Evolutionary conservation across 352 stramenopile genomes (phyloP), one percentile per base, ranked within the genome.

Genomic region (Aphanomyces invadans): DNA sequence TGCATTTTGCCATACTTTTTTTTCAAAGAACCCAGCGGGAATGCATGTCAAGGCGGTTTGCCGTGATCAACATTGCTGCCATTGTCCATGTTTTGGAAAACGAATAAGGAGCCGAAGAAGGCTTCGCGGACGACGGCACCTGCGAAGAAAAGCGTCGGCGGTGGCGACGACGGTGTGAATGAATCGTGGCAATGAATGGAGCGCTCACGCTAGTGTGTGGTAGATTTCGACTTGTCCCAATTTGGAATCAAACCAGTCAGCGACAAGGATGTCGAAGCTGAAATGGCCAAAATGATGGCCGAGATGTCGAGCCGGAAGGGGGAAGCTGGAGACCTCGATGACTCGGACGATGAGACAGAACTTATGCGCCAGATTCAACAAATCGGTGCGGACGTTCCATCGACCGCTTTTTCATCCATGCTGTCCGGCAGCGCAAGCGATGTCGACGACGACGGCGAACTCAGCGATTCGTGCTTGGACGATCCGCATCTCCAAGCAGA

Each of bases 241-340:
- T 89, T 92, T 60, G 81, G 84, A 4, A 90, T 92, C 70, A 81
- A 77, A 33, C 73, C 79, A 32, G 73, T 90, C 53, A 81, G 65
- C 23, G 81, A 90, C 62, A 78, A 76, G 45, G 80, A 92, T 49
- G 79, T 92, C 21, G 72, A 90, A 68, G 72, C 65, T 39, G 84
- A 92, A 46, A 78, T 90, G 26, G 70, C 76, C 54, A 68, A 73
- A 70, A 74, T 92, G 19, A 73, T 91, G 36, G 74, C 73, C 15
- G 71, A 64, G 29, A 45, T 64, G 7, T 23, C 45, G 36, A 44
- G 23, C 25, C 31, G 48, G 17, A 45, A 21, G 17, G 25, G 36
- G 25, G n/a, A 33, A 9, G 32, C 31, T 39, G 38, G 36, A 9
- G 31, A 52, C 23, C 12, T 33, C 19, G 28, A 33, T 26, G 55